Conservation (phyloP, 768 basidiomycete species). For the Calocybe cyanea region DNA sequence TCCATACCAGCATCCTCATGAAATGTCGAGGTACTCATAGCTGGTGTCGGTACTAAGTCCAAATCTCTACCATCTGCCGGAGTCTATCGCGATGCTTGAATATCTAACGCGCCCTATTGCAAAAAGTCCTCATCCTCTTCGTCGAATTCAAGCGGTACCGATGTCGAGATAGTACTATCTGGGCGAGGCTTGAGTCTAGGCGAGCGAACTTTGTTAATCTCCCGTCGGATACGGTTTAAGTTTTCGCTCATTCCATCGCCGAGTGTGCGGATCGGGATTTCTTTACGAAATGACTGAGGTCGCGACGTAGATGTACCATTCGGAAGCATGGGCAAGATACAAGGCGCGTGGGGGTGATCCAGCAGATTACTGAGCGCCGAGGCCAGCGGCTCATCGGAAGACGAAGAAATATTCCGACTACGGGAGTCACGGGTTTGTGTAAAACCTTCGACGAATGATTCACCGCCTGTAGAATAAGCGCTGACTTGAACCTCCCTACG, state of each 20-base stretch:
- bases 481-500: slow-evolving; percentile 68
- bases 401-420: slow-evolving; percentile 37
- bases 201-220: slow-evolving; percentile 49
- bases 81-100: slow-evolving; percentile 14
- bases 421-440: slow-evolving; percentile 39
- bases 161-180: slow-evolving; percentile 23
- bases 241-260: slow-evolving; percentile 59
- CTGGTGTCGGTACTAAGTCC: slow-evolving; percentile 34
- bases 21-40: slow-evolving; percentile 29
- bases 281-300: slow-evolving; percentile 37
- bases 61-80: slow-evolving; percentile 21
- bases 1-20: slow-evolving; percentile 24
- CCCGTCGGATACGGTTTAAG: slow-evolving; percentile 53
- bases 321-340: slow-evolving; percentile 66
- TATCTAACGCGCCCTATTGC: slow-evolving; percentile 17
- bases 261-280: slow-evolving; percentile 56
- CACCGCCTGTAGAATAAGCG: slow-evolving; percentile 40
- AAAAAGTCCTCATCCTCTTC: slow-evolving; percentile 67
- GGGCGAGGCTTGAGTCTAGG: slow-evolving; percentile 30
- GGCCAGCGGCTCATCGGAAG: slow-evolving; percentile 78
- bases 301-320: slow-evolving; percentile 52
- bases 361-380: slow-evolving; percentile 67
- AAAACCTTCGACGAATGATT: slow-evolving; percentile 54
- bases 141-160: slow-evolving; percentile 56
- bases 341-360: slow-evolving; percentile 34